Evolutionary conservation across 2,329 filamentous ascomycete genomes (phyloP).

Genomic region (Aspergillus japonicus): DNA sequence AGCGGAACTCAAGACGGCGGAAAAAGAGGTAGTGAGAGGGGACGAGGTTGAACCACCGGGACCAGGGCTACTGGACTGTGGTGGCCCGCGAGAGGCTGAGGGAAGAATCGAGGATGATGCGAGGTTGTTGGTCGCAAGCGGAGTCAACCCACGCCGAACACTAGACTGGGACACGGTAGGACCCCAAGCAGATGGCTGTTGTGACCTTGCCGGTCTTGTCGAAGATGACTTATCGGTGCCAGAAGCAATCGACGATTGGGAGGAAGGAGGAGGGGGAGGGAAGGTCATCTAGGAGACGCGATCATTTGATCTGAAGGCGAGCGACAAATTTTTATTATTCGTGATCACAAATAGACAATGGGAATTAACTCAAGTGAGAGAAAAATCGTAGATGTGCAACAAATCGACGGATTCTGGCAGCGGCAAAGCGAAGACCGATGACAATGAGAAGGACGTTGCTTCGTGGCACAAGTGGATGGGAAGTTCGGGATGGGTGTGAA

Average conservation of each 20-base stretch:
- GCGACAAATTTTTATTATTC: conserved; percentile 37
- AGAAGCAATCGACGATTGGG: conserved; percentile 54
- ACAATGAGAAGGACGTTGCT: conserved; percentile 25
- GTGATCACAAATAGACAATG: conserved; percentile 12
- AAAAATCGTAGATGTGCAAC: conserved; percentile 8
- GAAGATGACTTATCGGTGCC: conserved; percentile 50
- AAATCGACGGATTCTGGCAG: conserved; percentile 12
- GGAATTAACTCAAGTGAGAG: conserved; percentile 12
- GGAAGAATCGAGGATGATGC: conserved; percentile 42
- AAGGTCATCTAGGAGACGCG: conserved; percentile 57
- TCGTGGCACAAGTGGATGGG: conserved; percentile 26
- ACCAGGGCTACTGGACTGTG: conserved; percentile 50
- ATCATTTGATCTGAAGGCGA: conserved; percentile 49
- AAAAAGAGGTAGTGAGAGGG: conserved; percentile 53
- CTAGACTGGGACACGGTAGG: conserved; percentile 54
- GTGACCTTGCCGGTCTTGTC: conserved; percentile 44
- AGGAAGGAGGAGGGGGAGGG: conserved; percentile 52
- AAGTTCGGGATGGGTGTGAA: conserved; percentile 26
- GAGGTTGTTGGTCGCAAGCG: conserved; percentile 56
- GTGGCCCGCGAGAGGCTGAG: conserved; percentile 45
- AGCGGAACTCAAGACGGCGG: conserved; percentile 51
- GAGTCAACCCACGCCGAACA: conserved; percentile 57
- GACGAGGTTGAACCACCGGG: conserved; percentile 52
- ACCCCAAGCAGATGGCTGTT: conserved; percentile 57
- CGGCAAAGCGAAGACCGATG: conserved; percentile 18